Percentiles rank a stretch among this genome's conserved stretches.
phyloP scores from a whole-genome alignment of 108 stramenopile genomes.

The Cylindrotheca closterium region DNA sequence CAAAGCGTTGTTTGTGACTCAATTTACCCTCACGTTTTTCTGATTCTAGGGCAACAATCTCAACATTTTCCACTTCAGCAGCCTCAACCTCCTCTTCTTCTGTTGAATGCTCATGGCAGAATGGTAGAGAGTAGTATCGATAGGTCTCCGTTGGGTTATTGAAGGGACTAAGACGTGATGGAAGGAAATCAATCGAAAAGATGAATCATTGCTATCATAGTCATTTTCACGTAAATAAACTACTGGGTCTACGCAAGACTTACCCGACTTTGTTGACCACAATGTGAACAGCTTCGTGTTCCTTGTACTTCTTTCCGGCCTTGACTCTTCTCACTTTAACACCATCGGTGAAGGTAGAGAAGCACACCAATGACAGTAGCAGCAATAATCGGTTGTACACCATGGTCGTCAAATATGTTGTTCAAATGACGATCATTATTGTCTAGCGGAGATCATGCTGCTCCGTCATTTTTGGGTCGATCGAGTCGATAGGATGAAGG shows the following conservation, averaged over 20 bases:
- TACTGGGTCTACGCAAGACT: conserved; percentile 23
- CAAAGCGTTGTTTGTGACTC: conserved; percentile 78
- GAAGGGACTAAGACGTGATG: conserved; percentile 75
- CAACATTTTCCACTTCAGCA: conserved; percentile 42
- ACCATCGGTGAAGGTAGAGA: conserved; percentile 5
- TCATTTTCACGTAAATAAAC: background rate
- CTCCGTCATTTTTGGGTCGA: too few species aligned
- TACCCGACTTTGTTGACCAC: conserved; percentile 91
- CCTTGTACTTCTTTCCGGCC: conserved; percentile 63
- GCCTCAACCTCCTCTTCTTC: conserved; percentile 63
- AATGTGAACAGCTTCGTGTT: conserved; percentile 74
- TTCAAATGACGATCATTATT: too few species aligned
- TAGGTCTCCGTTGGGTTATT: conserved; percentile 99
- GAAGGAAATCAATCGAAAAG: background rate
- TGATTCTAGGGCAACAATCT: conserved; percentile 8
- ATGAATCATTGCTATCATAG: background rate
- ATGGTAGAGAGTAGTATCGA: conserved; percentile 97
- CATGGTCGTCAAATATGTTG: background rate
- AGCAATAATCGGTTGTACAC: background rate
- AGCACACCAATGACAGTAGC: conserved; percentile 13
- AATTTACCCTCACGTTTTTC: conserved; percentile 55
- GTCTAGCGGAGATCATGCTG: too few species aligned
- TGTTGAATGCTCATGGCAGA: conserved; percentile 84
- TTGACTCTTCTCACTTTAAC: conserved; percentile 67
- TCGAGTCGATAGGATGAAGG: too few species aligned